Base-by-base conservation (phyloP, 495 filamentous ascomycete genomes). In the Tuber microsphaerosporum region DNA sequence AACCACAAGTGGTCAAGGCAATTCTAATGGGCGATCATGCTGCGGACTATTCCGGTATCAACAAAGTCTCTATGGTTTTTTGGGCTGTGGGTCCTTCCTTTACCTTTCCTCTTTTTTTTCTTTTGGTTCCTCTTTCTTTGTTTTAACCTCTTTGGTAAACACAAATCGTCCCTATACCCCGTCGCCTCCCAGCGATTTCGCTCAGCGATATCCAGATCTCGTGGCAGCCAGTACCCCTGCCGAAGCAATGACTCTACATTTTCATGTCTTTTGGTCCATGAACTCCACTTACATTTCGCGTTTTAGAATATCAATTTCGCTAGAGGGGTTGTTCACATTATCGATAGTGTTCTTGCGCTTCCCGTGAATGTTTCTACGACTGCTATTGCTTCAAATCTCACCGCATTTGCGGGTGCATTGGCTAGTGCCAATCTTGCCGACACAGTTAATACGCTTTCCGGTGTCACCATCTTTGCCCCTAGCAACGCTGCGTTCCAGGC, bases 401-500 rank as follows among this genome's bases (percentile, higher is more conserved):
- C 89, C 17, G 85, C 88, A 14, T 81, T 88, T 22, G 83, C 84
- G 51, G 89, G 88, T n/a, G 90, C 91, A 17, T 76, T 91, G 8
- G 85, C 80, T 42, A 78, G 79, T 1, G 84, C 87, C 12, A 80
- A 85, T 16, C 78, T 90, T 7, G 82, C 84, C 19, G 70, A 84
- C 20, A 77, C 82, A 1, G 76, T 91, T 71, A 82, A 87, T 75
- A 68, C 44, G 7, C 75, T 83, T 0, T 71, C 75, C 26, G 86
- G 90, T 75, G 46, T 92, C 46, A 93, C 91, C 46, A 86, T 92
- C 71, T 92, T 93, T 78, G 90, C 86, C 16, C 86, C 86, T 41
- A 84, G 75, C 72, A 90, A 93, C 80, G 84, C 77, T 10, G 91
- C 89, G 19, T 92, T 92, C 84, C 83, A 88, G 78, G 82, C 82